phyloP scores from a whole-genome alignment of 179 eudicot genomes.

The Beta lomatogona region DNA sequence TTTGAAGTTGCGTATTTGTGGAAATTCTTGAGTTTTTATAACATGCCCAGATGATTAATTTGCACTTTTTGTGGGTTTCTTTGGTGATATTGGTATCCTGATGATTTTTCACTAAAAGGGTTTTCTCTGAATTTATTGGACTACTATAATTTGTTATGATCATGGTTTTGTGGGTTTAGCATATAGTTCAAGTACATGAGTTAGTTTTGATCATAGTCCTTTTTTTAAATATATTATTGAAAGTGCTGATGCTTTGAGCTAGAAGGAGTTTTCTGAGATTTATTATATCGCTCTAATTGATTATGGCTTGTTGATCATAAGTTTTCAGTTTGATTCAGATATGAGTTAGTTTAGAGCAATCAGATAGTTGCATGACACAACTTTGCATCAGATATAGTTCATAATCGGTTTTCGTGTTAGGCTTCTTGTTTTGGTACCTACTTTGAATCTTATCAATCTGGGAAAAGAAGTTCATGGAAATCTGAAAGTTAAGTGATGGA shows the following conservation, averaged over 20 bases:
- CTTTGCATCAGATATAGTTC: background rate
- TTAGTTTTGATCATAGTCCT: conserved; percentile 2
- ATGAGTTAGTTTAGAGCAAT: background rate
- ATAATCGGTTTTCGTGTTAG: background rate
- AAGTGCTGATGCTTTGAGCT: background rate
- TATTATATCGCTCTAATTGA: background rate
- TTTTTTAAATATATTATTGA: background rate
- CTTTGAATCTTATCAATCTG: background rate
- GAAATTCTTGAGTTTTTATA: conserved; percentile 1
- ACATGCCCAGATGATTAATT: conserved; percentile 15
- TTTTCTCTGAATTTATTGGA: conserved; percentile 3
- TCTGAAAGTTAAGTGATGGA: background rate
- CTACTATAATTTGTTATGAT: background rate
- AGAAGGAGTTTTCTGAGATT: background rate
- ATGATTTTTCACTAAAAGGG: conserved; percentile 2
- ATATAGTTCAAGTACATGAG: background rate
- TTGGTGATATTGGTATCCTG: background rate
- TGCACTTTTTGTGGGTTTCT: background rate
- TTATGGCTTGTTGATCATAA: background rate
- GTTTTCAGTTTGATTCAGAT: background rate
- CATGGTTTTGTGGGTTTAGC: conserved; percentile 3
- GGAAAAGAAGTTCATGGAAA: background rate
- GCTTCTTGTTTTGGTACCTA: conserved; percentile 9
- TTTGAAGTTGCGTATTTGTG: conserved; percentile 7
- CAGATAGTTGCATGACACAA: background rate